Evolutionary conservation across 441 rosid genomes (phyloP).

Genomic region (Breynia disticha): DNA sequence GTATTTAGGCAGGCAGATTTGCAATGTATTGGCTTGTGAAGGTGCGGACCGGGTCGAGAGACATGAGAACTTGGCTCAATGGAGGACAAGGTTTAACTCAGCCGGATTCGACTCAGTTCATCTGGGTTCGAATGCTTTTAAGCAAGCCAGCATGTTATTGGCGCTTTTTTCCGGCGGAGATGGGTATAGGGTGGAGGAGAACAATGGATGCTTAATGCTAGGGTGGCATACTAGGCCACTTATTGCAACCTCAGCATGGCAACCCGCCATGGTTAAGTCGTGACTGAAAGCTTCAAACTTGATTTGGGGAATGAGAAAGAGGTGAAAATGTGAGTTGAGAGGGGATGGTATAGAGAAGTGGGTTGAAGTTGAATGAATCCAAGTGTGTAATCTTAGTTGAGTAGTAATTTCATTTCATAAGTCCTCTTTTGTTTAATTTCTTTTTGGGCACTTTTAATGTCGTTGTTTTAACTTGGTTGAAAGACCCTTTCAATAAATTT

Average conservation of each 20-base stretch:
- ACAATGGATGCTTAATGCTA: conserved; percentile 62
- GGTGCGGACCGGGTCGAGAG: conserved; percentile 71
- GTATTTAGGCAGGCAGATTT: conserved; percentile 64
- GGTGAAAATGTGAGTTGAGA: too few relatives aligned
- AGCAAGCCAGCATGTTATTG: conserved; percentile 77
- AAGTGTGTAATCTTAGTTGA: conserved; percentile 21
- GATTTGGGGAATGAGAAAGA: too few relatives aligned
- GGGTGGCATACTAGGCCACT: conserved; percentile 89
- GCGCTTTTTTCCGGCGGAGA: conserved; percentile 67
- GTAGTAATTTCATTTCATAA: neutral
- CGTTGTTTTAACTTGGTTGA: neutral
- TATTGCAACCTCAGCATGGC: conserved; percentile 90
- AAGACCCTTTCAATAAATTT: conserved; percentile 11
- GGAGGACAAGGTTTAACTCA: conserved; percentile 49
- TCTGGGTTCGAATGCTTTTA: conserved; percentile 78
- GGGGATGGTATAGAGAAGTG: neutral
- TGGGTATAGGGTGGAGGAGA: conserved; percentile 88
- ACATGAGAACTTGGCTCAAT: conserved; percentile 55
- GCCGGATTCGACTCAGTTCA: conserved; percentile 62
- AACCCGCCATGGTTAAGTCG: conserved; percentile 20
- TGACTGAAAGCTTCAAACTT: conserved; percentile 7
- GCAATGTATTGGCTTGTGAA: conserved; percentile 65
- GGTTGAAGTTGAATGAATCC: conserved; percentile 5
- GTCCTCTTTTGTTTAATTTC: neutral
- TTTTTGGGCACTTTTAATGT: neutral